A percentile compares a stretch with the other conserved stretches of the same genome.
Evolutionary conservation across 257 asterid genomes (phyloP).

Genomic region (Nicotiana tomentosiformis): DNA sequence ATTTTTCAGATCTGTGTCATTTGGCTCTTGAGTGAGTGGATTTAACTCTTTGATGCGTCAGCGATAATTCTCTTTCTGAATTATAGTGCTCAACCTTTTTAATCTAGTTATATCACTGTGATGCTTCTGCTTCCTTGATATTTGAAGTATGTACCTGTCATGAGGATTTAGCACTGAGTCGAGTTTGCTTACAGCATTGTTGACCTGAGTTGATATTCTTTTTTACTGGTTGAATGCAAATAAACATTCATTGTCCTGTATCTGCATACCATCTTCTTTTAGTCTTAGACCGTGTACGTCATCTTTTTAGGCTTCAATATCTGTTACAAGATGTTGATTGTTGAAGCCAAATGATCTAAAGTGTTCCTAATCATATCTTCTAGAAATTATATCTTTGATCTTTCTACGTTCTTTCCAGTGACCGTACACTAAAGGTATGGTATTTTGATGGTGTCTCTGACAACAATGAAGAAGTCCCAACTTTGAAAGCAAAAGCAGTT

Average conservation of each 20-base stretch:
- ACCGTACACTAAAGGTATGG: constrained; percentile 90
- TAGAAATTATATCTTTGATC: neutral
- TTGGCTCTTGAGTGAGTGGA: neutral
- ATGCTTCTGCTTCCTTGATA: neutral
- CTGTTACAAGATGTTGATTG: neutral
- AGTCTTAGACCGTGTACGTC: neutral
- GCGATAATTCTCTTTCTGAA: neutral
- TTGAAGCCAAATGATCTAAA: neutral
- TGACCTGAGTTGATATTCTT: neutral
- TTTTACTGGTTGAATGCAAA: neutral
- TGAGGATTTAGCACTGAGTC: neutral
- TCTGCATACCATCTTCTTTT: neutral
- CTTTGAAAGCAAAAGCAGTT: constrained; percentile 76
- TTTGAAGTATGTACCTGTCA: neutral
- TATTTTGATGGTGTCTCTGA: constrained; percentile 59
- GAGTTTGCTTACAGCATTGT: neutral
- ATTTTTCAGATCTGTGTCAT: neutral
- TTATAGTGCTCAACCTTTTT: neutral
- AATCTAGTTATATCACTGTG: neutral
- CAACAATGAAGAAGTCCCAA: constrained; percentile 36
- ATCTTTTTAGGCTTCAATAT: neutral
- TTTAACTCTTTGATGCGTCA: neutral
- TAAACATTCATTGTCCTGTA: neutral
- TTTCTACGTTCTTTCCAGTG: constrained; percentile 42
- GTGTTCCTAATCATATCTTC: neutral